Base-by-base conservation (phyloP, 2,329 filamentous ascomycete species). In the Penicillium sp. region DNA sequence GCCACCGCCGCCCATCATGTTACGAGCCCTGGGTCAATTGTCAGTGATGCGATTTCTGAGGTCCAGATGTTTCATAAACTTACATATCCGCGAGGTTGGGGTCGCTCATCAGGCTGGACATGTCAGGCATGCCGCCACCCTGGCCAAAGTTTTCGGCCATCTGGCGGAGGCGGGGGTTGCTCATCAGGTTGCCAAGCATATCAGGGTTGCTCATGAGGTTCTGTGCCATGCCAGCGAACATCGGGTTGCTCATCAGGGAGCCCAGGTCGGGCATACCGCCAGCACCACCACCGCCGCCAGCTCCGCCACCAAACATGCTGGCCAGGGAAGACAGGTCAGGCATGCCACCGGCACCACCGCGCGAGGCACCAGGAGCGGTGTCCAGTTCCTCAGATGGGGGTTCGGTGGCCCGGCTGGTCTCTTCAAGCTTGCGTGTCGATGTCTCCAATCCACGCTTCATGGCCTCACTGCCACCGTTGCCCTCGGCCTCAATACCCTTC, bases 371-470 rank as follows among this genome's bases (percentile, higher is more conserved):
- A 53, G 74, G 63, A 36, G 79, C 78, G 50, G 81, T 79, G 55
- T 84, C 82, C 55, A 83, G 74, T 8, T 77, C 79, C 57, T 82
- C 77, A 23, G 81, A 77, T 16, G 81, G 79, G 48, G 78, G 78
- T 61, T 78, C 77, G 50, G 74, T 73, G 50, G 82, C 83, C 49
- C 74, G 79, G 61, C 85, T 86, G 69, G 93, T 84, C 76, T 96
- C 92, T 62, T 93, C 91, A 45, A 95, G 88, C 68, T 90, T 86
- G 69, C 86, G 87, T 83, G 90, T 94, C 52, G 92, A 93, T 16
- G 94, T 97, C 84, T 97, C 92, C 72, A 85, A 94, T 21, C 94
- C 94, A 79, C 93, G 95, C 82, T 92, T 93, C 94, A 97, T 97
- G 59, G 93, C 92, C 16, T 97, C 92, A 66, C 90, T 95, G 60